Conservation (phyloP, 352 stramenopile species). For the Globisporangium spiculum region DNA sequence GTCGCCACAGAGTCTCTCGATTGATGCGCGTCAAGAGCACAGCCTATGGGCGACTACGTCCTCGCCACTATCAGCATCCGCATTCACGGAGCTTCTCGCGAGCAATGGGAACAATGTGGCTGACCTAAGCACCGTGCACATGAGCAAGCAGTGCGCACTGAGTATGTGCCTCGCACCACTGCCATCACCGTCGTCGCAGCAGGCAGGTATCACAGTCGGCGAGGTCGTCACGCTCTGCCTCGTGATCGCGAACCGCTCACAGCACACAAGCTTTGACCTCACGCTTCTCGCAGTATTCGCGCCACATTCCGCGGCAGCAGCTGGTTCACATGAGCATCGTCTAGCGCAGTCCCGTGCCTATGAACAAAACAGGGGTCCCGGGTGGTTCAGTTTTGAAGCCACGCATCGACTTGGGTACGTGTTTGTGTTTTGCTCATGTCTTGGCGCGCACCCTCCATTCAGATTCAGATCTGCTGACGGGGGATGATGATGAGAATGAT, state of each 20-base stretch:
- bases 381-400: slow-evolving; percentile 57
- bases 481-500: neutral
- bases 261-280: slow-evolving; percentile 53
- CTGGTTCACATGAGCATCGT: neutral
- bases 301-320: neutral
- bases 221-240: slow-evolving; percentile 39
- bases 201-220: slow-evolving; percentile 16
- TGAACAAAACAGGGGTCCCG: neutral
- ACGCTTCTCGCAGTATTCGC: slow-evolving; percentile 47
- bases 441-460: neutral
- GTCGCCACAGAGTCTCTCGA: slow-evolving; percentile 30
- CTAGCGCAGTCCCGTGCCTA: neutral
- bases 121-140: slow-evolving; percentile 18
- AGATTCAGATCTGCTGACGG: neutral
- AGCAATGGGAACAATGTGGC: neutral
- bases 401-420: slow-evolving; percentile 67
- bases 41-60: neutral
- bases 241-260: slow-evolving; percentile 53
- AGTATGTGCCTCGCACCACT: slow-evolving; percentile 40
- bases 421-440: slow-evolving; percentile 11
- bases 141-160: slow-evolving; percentile 43
- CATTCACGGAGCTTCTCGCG: slow-evolving; percentile 3
- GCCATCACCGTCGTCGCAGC: slow-evolving; percentile 10
- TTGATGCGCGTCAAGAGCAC: neutral
- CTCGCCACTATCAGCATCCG: neutral